Evolutionary conservation across 352 stramenopile species (phyloP).

Genomic region (Globisporangium mamillatum): DNA sequence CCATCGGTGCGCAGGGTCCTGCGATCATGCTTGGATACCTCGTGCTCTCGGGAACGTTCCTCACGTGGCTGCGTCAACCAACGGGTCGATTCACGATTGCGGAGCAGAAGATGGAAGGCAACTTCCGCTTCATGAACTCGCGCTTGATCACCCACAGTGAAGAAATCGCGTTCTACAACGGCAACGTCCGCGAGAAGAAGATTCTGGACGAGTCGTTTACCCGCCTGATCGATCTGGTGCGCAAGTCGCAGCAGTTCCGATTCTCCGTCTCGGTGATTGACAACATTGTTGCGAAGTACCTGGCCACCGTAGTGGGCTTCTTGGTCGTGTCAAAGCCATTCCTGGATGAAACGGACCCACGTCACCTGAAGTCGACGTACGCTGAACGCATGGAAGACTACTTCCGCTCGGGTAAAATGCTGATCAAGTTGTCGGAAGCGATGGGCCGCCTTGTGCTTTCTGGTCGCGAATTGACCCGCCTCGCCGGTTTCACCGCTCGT

Average conservation of each 20-base stretch:
- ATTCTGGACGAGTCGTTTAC: conserved; percentile 75
- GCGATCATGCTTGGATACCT: conserved; percentile 72
- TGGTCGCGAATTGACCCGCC: conserved; percentile 75
- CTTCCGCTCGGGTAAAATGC: conserved; percentile 83
- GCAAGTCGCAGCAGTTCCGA: conserved; percentile 81
- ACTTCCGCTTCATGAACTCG: conserved; percentile 87
- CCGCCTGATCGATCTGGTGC: conserved; percentile 58
- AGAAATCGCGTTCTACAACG: conserved; percentile 91
- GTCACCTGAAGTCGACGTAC: conserved; percentile 58
- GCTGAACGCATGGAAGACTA: conserved; percentile 84
- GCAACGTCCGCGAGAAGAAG: conserved; percentile 79
- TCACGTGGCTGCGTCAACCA: conserved; percentile 70
- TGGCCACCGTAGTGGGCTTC: conserved; percentile 83
- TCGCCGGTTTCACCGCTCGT: conserved; percentile 76
- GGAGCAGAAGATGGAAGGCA: conserved; percentile 81
- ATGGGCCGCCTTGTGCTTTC: conserved; percentile 86
- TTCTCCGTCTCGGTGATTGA: conserved; percentile 82
- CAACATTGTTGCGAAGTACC: conserved; percentile 86
- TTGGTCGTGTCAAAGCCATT: conserved; percentile 74
- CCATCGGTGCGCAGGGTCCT: conserved; percentile 73
- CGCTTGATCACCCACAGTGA: conserved; percentile 87
- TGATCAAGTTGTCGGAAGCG: conserved; percentile 82
- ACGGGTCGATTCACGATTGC: conserved; percentile 79
- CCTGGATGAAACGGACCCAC: conserved; percentile 51
- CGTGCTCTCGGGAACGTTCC: conserved; percentile 57